Conservation (phyloP, 805 yeast genomes). For the Metschnikowia drakensbergensis region DNA sequence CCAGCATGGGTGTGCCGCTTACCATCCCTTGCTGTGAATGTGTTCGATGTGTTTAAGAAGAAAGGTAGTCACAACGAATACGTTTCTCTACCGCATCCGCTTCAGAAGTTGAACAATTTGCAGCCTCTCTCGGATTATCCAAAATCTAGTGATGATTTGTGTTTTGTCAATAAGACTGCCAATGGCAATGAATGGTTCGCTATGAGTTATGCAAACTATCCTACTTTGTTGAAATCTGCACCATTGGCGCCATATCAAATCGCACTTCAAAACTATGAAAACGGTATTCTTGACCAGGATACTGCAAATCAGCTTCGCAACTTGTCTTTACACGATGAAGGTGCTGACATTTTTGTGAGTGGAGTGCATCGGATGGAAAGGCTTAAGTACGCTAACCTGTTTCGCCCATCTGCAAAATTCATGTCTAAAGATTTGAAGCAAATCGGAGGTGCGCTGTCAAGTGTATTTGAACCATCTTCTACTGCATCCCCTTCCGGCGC, state of each 20-base stretch:
- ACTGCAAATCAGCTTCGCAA: conserved; percentile 15
- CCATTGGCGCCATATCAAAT: conserved; percentile 64
- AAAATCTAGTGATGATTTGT: conserved; percentile 28
- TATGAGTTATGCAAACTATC: conserved; percentile 71
- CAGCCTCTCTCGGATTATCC: conserved; percentile 21
- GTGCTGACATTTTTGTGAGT: conserved; percentile 27
- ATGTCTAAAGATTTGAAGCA: conserved; percentile 15
- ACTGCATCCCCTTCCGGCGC: conserved; percentile 1
- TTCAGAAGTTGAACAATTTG: conserved; percentile 38
- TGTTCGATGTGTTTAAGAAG: conserved; percentile 66
- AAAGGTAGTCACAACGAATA: conserved; percentile 26
- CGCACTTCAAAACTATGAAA: conserved; percentile 27
- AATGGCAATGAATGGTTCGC: conserved; percentile 77
- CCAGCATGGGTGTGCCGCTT: conserved; percentile 77
- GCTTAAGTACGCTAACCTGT: conserved; percentile 28
- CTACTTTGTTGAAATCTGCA: conserved; percentile 77
- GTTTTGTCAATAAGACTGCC: conserved; percentile 67
- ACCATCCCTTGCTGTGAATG: conserved; percentile 68
- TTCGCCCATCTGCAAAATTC: conserved; percentile 36
- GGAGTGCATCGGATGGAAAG: conserved; percentile 36
- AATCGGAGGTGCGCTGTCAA: conserved; percentile 22
- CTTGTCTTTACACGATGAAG: conserved; percentile 9
- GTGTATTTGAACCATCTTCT: neutral
- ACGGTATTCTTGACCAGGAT: conserved; percentile 12
- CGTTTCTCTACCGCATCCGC: conserved; percentile 67